Percentiles rank a stretch among this genome's conserved stretches.
phyloP scores from a whole-genome alignment of 2,329 filamentous ascomycete species.

The Neopestalotiopsis sp. region DNA sequence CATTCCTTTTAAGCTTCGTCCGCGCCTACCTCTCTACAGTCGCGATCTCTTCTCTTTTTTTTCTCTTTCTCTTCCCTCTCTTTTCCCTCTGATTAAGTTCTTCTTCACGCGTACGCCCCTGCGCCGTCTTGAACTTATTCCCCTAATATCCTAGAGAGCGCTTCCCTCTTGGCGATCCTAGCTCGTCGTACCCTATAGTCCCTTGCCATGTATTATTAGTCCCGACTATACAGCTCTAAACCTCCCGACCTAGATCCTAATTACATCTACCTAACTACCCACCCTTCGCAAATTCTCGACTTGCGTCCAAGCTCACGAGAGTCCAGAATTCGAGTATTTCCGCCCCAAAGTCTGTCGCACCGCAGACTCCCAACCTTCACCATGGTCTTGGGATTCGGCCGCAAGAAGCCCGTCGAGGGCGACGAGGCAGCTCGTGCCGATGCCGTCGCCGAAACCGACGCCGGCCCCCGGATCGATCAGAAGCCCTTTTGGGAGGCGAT shows the following conservation, averaged over 20 bases:
- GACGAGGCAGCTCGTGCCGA: constrained; percentile 21
- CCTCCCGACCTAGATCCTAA: not conserved
- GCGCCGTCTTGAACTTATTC: not conserved
- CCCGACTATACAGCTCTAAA: not conserved
- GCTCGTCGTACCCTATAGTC: not conserved
- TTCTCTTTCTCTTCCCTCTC: not conserved
- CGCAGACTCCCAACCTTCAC: not conserved
- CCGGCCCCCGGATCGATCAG: constrained; percentile 28
- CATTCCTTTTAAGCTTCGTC: constrained; percentile 6
- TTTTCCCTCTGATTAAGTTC: too few relatives aligned
- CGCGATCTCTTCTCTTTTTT: not conserved
- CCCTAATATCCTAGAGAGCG: not conserved
- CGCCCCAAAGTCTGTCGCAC: not conserved
- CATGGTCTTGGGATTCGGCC: constrained; percentile 29
- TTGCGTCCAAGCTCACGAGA: not conserved
- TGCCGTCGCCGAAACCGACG: constrained; percentile 7
- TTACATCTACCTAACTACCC: not conserved
- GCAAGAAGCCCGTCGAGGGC: constrained; percentile 27
- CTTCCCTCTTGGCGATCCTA: not conserved
- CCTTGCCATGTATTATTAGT: constrained; percentile 7
- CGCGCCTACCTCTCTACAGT: not conserved
- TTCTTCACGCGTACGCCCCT: not conserved
- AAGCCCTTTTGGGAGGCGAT: constrained; percentile 38
- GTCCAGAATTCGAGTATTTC: not conserved
- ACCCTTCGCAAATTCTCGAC: not conserved